phyloP scores from a whole-genome alignment of 371 early-diverging fungal species.

The Funneliformis caledonium region DNA sequence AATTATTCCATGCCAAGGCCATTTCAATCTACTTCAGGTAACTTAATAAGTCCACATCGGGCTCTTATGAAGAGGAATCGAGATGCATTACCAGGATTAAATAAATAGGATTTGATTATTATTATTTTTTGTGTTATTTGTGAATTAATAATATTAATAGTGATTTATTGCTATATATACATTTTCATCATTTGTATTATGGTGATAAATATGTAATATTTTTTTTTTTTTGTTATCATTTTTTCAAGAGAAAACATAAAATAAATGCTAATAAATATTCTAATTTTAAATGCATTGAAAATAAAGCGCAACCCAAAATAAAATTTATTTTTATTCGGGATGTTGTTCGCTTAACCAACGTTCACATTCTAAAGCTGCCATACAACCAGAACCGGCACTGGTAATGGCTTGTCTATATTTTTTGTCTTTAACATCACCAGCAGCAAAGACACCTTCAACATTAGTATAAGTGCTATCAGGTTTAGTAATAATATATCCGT shows the following conservation, averaged over 20 bases:
- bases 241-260: neutral
- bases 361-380: conserved; percentile 95
- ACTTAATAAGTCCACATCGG: neutral
- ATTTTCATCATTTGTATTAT: no score
- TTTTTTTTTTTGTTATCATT: neutral
- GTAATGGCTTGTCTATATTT: conserved; percentile 86
- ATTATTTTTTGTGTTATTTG: no score
- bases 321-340: neutral
- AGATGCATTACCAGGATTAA: neutral
- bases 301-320: neutral
- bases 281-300: neutral
- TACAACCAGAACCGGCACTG: conserved; percentile 86
- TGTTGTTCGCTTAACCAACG: conserved; percentile 71
- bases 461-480: conserved; percentile 85
- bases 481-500: conserved; percentile 89
- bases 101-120: neutral
- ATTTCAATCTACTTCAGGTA: neutral
- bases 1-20: neutral
- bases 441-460: conserved; percentile 94
- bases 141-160: no score
- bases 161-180: no score
- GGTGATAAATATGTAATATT: no score
- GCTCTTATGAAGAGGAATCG: conserved; percentile 20
- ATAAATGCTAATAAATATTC: neutral
- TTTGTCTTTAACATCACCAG: conserved; percentile 98